These are phyloP conservation scores for Ensete ventricosum DNA, from an alignment of 176 grass and related monocot genomes.

Conservation along the genomic window DNA sequence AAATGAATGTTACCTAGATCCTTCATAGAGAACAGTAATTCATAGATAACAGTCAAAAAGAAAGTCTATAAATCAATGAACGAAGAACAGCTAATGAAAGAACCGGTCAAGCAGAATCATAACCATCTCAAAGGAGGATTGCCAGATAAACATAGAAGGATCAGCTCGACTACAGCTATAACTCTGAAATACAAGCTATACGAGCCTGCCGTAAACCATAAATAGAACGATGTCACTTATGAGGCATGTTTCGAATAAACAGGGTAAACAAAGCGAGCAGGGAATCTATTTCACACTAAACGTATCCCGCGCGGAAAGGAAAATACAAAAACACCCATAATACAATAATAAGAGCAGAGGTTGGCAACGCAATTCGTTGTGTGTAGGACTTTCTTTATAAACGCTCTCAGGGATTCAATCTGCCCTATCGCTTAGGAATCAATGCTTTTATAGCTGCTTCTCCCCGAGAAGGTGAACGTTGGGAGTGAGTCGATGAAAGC, in stretches of 20 bases:
- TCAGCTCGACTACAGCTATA: neutral
- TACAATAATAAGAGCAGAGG: too few relatives aligned
- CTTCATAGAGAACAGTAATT: neutral
- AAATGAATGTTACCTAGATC: neutral
- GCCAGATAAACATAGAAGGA: neutral
- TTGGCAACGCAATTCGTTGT: too few relatives aligned
- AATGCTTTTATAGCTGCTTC: too few relatives aligned
- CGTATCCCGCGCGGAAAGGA: too few relatives aligned
- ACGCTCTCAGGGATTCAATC: too few relatives aligned
- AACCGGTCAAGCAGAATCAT: neutral
- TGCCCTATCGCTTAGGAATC: too few relatives aligned
- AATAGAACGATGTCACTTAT: neutral
- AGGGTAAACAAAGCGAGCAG: neutral
- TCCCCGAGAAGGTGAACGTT: too few relatives aligned
- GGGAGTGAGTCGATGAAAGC: too few relatives aligned
- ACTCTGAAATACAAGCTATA: neutral
- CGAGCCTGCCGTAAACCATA: neutral
- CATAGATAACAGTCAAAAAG: too few relatives aligned
- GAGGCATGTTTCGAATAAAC: neutral
- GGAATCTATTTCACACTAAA: too few relatives aligned
- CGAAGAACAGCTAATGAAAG: neutral
- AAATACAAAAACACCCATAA: too few relatives aligned
- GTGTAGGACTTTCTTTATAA: too few relatives aligned
- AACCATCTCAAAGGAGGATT: neutral
- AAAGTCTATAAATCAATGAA: neutral